Conservation (phyloP, 305 asterid genomes). For the Plantago rigida region DNA sequence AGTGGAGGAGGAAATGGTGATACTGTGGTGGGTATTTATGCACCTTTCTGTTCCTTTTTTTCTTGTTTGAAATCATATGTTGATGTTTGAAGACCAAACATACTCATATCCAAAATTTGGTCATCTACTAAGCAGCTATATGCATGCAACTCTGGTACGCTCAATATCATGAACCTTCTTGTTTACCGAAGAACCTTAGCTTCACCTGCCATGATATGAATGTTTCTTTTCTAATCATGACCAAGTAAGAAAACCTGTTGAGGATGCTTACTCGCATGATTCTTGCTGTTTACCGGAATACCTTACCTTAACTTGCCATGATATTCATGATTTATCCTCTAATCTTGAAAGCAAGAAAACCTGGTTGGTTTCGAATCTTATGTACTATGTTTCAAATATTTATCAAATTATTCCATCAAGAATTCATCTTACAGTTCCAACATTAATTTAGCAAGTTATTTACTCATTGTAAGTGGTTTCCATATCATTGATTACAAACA, state of each 20-base stretch:
- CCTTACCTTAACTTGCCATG: slow-evolving; percentile 5
- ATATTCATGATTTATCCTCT: slow-evolving; percentile 10
- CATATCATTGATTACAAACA: too few relatives aligned
- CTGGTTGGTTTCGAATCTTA: slow-evolving; percentile 16
- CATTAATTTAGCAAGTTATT: neutral
- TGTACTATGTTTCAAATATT: neutral
- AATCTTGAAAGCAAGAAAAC: slow-evolving; percentile 5
- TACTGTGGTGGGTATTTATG: slow-evolving; percentile 58
- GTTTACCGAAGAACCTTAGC: slow-evolving; percentile 20
- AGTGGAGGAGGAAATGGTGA: slow-evolving; percentile 99
- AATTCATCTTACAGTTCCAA: neutral
- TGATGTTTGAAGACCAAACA: slow-evolving; percentile 13
- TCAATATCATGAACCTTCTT: slow-evolving; percentile 20
- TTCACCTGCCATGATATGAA: slow-evolving; percentile 9
- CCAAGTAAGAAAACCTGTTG: neutral
- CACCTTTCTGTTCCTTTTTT: slow-evolving; percentile 14
- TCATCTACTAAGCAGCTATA: neutral
- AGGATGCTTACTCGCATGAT: slow-evolving; percentile 16
- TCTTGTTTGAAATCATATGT: neutral
- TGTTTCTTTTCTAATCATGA: slow-evolving; percentile 10
- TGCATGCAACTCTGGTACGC: slow-evolving; percentile 13
- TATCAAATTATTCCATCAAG: neutral
- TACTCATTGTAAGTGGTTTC: too few relatives aligned
- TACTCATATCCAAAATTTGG: slow-evolving; percentile 8
- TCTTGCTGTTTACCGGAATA: slow-evolving; percentile 19